Evolutionary conservation across 2,329 filamentous ascomycete species (phyloP).

Genomic region (Verticillium albo-atrum): DNA sequence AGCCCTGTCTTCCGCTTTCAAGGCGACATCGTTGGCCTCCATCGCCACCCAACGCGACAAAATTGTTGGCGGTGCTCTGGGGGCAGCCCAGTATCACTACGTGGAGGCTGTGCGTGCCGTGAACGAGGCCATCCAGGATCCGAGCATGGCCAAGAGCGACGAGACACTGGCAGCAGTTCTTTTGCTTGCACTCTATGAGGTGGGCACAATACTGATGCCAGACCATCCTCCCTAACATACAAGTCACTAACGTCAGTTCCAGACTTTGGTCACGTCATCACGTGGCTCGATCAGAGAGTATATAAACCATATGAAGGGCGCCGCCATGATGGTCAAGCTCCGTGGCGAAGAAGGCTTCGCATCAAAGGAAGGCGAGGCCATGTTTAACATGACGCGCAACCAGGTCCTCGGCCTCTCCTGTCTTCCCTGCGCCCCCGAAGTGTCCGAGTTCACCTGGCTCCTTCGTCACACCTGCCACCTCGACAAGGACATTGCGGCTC

Average conservation of each 20-base stretch:
- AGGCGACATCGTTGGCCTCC: slow-evolving; percentile 11
- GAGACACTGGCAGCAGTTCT: slow-evolving; percentile 11
- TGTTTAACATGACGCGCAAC: slow-evolving; percentile 17
- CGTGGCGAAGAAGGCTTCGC: slow-evolving; percentile 12
- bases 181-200: slow-evolving; percentile 13
- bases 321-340: slow-evolving; percentile 15
- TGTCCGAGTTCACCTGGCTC: slow-evolving; percentile 15
- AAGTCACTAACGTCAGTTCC: neutral
- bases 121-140: slow-evolving; percentile 12
- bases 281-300: slow-evolving; percentile 12
- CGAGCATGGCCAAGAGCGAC: slow-evolving; percentile 8
- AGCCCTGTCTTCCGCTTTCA: slow-evolving; percentile 10
- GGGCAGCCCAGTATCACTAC: slow-evolving; percentile 12
- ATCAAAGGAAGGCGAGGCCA: slow-evolving; percentile 14
- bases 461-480: slow-evolving; percentile 11
- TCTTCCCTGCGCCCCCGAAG: slow-evolving; percentile 11
- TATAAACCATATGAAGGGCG: slow-evolving; percentile 16
- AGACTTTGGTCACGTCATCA: slow-evolving; percentile 12
- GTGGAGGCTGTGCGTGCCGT: slow-evolving; percentile 10
- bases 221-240: no score
- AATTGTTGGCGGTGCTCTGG: neutral
- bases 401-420: slow-evolving; percentile 15
- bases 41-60: slow-evolving; percentile 6
- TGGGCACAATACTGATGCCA: neutral
- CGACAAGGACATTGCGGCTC: slow-evolving; percentile 13